Percentiles rank a stretch among this genome's conserved stretches.
Evolutionary conservation across 139 green algal genomes (phyloP).

Genomic region (Monoraphidium neglectum): DNA sequence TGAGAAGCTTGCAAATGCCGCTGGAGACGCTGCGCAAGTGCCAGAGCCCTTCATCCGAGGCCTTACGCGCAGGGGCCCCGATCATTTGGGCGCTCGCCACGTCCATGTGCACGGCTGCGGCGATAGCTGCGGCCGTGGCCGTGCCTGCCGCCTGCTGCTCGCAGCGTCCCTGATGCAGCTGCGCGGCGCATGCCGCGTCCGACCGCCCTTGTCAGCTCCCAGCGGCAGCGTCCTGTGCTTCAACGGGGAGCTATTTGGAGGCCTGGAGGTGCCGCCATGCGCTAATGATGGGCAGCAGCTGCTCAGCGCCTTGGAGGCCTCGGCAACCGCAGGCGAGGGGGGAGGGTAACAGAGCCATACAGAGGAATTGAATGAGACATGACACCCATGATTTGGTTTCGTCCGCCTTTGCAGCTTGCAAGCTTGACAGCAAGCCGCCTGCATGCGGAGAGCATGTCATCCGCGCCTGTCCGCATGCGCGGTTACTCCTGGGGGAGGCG

Average conservation of each 20-base stretch:
- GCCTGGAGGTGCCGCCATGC: slow-evolving; percentile 40
- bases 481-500: too few species aligned
- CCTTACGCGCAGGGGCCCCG: too few species aligned
- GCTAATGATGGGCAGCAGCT: slow-evolving; percentile 59
- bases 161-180: slow-evolving; percentile 76
- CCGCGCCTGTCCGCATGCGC: too few species aligned
- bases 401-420: too few species aligned
- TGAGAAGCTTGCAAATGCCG: too few species aligned
- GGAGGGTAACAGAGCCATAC: not conserved
- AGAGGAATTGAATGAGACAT: not conserved
- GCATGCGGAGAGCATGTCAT: too few species aligned
- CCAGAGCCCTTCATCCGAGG: too few species aligned
- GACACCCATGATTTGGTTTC: not conserved
- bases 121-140: too few species aligned
- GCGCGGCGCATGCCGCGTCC: slow-evolving; percentile 28
- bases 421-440: too few species aligned
- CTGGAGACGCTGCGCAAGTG: too few species aligned
- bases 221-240: slow-evolving; percentile 66
- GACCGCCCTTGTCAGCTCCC: slow-evolving; percentile 8
- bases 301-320: slow-evolving; percentile 35
- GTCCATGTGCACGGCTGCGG: too few species aligned
- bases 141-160: slow-evolving; percentile 13
- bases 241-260: slow-evolving; percentile 80
- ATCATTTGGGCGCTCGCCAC: too few species aligned
- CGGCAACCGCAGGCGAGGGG: not conserved